Evolutionary conservation across 139 green algal species (phyloP), one percentile per base, ranked within the genome.

Genomic region (Chlorella sp.): DNA sequence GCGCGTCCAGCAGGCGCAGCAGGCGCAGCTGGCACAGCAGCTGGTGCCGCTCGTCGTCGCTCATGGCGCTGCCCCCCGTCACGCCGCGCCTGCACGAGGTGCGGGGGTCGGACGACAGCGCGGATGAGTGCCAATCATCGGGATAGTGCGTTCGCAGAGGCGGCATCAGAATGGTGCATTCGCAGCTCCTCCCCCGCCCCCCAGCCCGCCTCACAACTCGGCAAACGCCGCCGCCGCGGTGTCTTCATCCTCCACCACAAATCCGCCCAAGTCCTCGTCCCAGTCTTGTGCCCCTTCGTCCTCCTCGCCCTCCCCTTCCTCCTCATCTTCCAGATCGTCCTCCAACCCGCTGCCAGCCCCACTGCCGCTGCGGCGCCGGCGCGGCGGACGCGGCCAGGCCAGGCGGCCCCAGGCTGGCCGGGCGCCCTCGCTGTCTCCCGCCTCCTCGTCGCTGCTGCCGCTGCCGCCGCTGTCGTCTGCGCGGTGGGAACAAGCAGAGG

Each of bases 21-120:
- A 83, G 77, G 77, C 77, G 77, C 56, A 83, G 58, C 58, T 74
- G 77, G 77, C 58, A 73, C 26, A 51, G 48, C 36, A 82, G 76
- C 54, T 30, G 56, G 54, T 72, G 36, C n/a, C 51, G 34, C 17
- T 72, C 54, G 2, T 26, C 17, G 6, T 46, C 54, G 8, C 6
- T 70, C 54, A 82, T 48, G 48, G 30, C 26, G 40, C 20, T 24
- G 24, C 76, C 76, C 1, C 24, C 34, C 24, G 58, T 69, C 1
- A 36, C 26, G 54, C 44, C 36, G 0, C 36, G 51, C 36, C 76
- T 82, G 76, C 73, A 44, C 14, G 60, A 68, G 26, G 60, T 65
- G 58, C 58, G 22, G n/a, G n/a, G n/a, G n/a, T n/a, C n/a, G n/a
- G n/a, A n/a, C n/a, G n/a, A n/a, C n/a, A n/a, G n/a, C n/a, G n/a